These are phyloP conservation scores for Turritis glabra DNA, from an alignment of 345 rosid species.

Conservation along the genomic window DNA sequence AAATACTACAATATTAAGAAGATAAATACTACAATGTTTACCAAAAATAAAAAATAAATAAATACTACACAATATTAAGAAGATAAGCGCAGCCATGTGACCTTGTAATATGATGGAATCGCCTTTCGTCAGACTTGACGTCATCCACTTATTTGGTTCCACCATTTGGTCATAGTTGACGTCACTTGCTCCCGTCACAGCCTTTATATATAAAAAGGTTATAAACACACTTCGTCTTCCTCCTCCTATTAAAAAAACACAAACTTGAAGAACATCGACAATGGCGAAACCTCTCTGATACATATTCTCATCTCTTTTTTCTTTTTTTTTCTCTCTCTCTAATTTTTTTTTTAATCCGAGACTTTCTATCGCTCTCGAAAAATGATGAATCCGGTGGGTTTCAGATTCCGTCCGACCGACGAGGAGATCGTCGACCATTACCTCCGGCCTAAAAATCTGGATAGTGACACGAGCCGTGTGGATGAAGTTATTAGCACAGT, in stretches of 20 bases:
- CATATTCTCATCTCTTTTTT: background rate
- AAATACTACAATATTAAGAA: too few species aligned
- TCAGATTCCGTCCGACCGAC: conserved; percentile 51
- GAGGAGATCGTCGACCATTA: conserved; percentile 43
- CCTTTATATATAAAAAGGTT: background rate
- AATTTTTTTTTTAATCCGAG: background rate
- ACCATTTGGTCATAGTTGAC: background rate
- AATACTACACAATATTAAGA: too few species aligned
- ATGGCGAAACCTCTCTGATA: too few species aligned
- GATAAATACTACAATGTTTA: too few species aligned
- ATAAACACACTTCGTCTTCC: too few species aligned
- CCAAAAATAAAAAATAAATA: too few species aligned
- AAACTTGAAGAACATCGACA: too few species aligned
- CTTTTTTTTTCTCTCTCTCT: too few species aligned
- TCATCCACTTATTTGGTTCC: background rate
- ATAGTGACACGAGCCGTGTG: background rate
- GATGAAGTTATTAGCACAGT: conserved; percentile 40
- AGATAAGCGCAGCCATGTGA: background rate
- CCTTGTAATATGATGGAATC: background rate
- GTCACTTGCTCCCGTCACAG: background rate
- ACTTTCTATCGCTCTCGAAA: background rate
- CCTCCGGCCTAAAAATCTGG: conserved; percentile 39
- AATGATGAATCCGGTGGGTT: conserved; percentile 32
- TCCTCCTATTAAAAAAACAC: too few species aligned
- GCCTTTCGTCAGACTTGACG: background rate